Evolutionary conservation across 2,329 filamentous ascomycete genomes (phyloP), one percentile per base, ranked within the genome.

Genomic region (Cordyceps sp.): DNA sequence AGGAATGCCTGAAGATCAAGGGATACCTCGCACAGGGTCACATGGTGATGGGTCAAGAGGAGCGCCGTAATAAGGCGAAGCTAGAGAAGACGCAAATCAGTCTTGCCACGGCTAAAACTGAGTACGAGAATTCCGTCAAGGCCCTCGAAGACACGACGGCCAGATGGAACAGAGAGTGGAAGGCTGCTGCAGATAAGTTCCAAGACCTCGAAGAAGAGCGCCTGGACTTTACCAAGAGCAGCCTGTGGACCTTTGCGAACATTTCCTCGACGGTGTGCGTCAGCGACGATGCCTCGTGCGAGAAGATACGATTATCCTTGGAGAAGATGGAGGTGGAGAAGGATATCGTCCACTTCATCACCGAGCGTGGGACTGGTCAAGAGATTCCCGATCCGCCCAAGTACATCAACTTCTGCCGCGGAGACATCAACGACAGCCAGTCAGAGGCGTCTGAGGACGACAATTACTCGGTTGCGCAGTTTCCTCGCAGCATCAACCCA

Each of bases 1-100:
- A 98, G 55, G 92, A 98, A 45, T 96, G 88, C 50, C 66, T 98
- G 28, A 90, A 93, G 53, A 96, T 98, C 54, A 98, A 98, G 57
- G 90, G 90, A 25, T 98, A 98, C 49, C 72, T 98, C 5, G 90
- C 92, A 4, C 90, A 98, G 56, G 90, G 90, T 9, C 92, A 98
- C 53, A 98, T 98, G 90, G 90, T 98, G 36, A 98, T 98, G 90
- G 90, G 90, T 12, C 90, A 98, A 46, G 90, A 98, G 53, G 90
- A 98, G 61, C 75, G 90, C 19, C 94, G 93, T 59, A 98, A 98
- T 57, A 98, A 98, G 59, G 86, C 88, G 16, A 96, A 93, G 57
- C 69, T 98, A 27, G 90, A 98, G 55, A 98, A 98, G 68, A 96
- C 90, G 2, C 90, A 98, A 53, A 90, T 94, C 45, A 92, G 86